phyloP scores from a whole-genome alignment of 2,329 filamentous ascomycete species.

The Phialemoniopsis sp. region DNA sequence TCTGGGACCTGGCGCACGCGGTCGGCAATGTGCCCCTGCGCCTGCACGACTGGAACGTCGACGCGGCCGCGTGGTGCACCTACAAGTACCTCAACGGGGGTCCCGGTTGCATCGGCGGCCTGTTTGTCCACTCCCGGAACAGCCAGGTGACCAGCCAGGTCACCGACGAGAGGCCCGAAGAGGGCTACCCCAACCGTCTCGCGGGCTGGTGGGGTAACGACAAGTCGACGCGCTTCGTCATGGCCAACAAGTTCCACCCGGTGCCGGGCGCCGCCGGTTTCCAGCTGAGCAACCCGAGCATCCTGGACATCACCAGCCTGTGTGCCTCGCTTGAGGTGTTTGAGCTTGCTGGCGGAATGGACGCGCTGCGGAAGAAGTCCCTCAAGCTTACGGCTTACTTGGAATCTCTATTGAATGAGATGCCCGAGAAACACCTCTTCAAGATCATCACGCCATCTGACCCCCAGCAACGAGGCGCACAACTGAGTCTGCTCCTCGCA shows the following conservation, averaged over 20 bases:
- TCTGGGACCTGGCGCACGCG: constrained; percentile 80
- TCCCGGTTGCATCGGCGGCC: constrained; percentile 67
- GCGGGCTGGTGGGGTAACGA: constrained; percentile 82
- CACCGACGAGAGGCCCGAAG: constrained; percentile 25
- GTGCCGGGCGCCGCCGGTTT: constrained; percentile 71
- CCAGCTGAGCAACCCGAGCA: constrained; percentile 72
- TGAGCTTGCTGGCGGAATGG: constrained; percentile 56
- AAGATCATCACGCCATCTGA: constrained; percentile 63
- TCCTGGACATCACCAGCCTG: constrained; percentile 69
- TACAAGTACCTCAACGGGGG: constrained; percentile 83
- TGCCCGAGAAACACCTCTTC: constrained; percentile 35
- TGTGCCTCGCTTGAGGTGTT: constrained; percentile 69
- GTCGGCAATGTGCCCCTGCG: constrained; percentile 70
- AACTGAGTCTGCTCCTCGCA: constrained; percentile 62
- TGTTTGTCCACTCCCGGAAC: constrained; percentile 70
- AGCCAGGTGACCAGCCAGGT: constrained; percentile 31
- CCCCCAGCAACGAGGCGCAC: constrained; percentile 63
- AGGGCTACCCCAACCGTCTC: constrained; percentile 48
- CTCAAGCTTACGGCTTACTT: constrained; percentile 64
- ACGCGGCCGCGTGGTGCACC: constrained; percentile 75
- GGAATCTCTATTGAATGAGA: constrained; percentile 50
- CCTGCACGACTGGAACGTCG: constrained; percentile 74
- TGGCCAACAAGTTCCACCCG: constrained; percentile 71
- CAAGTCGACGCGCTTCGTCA: constrained; percentile 65
- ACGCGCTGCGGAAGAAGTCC: constrained; percentile 60